Evolutionary conservation across 306 rosid genomes (phyloP), one percentile per base, ranked within the genome.

Genomic region (Dalbergia cochinchinensis): DNA sequence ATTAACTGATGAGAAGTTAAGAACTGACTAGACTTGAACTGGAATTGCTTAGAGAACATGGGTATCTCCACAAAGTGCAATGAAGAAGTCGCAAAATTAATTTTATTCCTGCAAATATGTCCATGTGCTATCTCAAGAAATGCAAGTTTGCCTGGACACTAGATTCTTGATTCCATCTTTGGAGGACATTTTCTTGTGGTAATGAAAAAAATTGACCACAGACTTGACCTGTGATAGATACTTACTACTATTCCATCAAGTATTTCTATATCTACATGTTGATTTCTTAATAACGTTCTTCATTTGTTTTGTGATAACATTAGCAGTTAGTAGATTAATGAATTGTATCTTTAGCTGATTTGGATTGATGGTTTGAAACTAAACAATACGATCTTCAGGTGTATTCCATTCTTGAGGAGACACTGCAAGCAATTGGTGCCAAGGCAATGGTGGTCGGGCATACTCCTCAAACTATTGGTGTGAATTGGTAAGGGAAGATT

Each of bases 371-470:
- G 13, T 79, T 81, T 60, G 78, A 75, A 77, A 64, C 69, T 64
- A 20, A 69, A 80, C 63, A 61, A 39, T 53, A 61, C 67, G 44
- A 71, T 67, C 34, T 65, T 78, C 87, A 95, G 98, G 88, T 93
- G 76, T 54, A 86, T 84, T 83, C 91, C 58, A 75, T 89, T 86
- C 96, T 95, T 53, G 86, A 90, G 78, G 94, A 91, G 88, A 95
- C 99, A 68, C 82, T 95, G 64, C 85, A 90, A 78, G 94, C 98
- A 71, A 65, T 89, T 73, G 99, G 89, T 64, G 98, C 98, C 12
- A 95, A 83, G 87, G 94, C 94, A 60, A 91, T 95, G 97, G 99
- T 95, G 62, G 99, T 95, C 5, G 99, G 99, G 68, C 99, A 95
- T 75, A 95, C 99, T 84, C 99, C 98, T 84, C 99, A 95, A 93